Base-by-base conservation (phyloP, 768 basidiomycete genomes). In the Phanerochaete carnosa region DNA sequence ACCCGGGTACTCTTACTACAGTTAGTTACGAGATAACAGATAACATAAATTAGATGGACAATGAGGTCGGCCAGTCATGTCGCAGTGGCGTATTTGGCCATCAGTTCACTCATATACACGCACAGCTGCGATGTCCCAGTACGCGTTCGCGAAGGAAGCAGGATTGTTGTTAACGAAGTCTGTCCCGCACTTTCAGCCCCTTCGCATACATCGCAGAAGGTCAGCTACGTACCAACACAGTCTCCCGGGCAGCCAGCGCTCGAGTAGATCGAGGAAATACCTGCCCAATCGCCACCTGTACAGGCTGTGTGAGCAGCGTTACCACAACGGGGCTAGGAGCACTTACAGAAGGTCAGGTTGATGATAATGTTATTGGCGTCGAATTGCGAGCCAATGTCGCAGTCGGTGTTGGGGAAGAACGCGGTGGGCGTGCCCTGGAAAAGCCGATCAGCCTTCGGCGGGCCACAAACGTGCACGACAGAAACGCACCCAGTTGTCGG, bases 161-260 rank as follows among this genome's bases (percentile, higher is more conserved):
- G 90, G 90, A 66, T 89, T 86, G 61, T 81, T 80, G 74, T 84
- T 79, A 64, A 89, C 87, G 64, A 75, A 88, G 62, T 83, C 86
- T 88, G 19, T n/a, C 45, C 45, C 16, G 46, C 26, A 7, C 16
- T 7, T 45, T 25, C 22, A 55, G 9, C 16, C 39, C 32, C 45
- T n/a, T 37, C 16, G n/a, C 1, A 11, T 25, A 43, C 50, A 29
- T 33, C 37, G n/a, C 4, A 37, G 25, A 53, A 46, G 12, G 19
- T 33, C 49, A 3, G 33, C 43, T 23, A 78, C 83, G 67, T 59
- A 85, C 87, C 74, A 35, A 73, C 73, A 64, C 86, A 87, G 16
- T 74, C 76, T 8, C 77, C 78, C 1, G 84, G 82, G 67, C 86
- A 87, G 16, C 82, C 83, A 2, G 80, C 82, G 7, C 57, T 52